A percentile compares a stretch with the other conserved stretches of the same genome.
phyloP scores from a whole-genome alignment of 2,329 filamentous ascomycete genomes.

The Cladophialophora carrionii region DNA sequence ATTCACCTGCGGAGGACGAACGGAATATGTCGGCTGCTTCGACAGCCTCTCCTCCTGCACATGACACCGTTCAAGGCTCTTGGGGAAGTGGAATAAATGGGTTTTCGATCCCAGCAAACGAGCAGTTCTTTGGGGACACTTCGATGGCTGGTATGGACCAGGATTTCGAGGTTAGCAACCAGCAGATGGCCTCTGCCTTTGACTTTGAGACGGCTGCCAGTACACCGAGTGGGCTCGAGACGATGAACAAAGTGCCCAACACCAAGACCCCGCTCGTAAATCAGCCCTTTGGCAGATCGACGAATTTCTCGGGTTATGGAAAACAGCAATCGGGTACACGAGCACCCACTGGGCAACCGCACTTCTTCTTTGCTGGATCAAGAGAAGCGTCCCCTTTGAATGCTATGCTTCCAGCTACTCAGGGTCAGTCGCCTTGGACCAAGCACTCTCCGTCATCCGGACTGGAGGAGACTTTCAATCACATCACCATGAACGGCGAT shows the following conservation, averaged over 20 bases:
- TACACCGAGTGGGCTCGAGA: conserved; percentile 50
- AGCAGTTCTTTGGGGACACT: conserved; percentile 47
- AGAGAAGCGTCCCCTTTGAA: conserved; percentile 48
- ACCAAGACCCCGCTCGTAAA: conserved; percentile 32
- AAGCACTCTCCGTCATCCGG: conserved; percentile 50
- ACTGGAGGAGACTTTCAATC: conserved; percentile 51
- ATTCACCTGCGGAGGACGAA: conserved; percentile 48
- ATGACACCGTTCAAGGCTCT: conserved; percentile 40
- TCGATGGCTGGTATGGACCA: conserved; percentile 44
- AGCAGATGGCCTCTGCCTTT: conserved; percentile 54
- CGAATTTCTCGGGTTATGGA: conserved; percentile 25
- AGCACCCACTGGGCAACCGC: conserved; percentile 32
- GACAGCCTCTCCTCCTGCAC: conserved; percentile 47
- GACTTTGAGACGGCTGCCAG: conserved; percentile 55
- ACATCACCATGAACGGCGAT: conserved; percentile 51
- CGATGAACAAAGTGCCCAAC: conserved; percentile 37
- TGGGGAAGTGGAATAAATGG: conserved; percentile 41
- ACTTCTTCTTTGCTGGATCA: conserved; percentile 44
- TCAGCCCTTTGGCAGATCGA: conserved; percentile 22
- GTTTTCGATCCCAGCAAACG: conserved; percentile 45
- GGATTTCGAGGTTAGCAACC: conserved; percentile 52
- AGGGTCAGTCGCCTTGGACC: conserved; percentile 46
- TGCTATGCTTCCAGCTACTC: conserved; percentile 40
- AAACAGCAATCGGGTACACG: conserved; percentile 39
- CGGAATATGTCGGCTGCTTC: conserved; percentile 49